A percentile compares a stretch with the other conserved stretches of the same genome.
Evolutionary conservation across 345 rosid genomes (phyloP).

Genomic region (Eucalyptus viminalis): DNA sequence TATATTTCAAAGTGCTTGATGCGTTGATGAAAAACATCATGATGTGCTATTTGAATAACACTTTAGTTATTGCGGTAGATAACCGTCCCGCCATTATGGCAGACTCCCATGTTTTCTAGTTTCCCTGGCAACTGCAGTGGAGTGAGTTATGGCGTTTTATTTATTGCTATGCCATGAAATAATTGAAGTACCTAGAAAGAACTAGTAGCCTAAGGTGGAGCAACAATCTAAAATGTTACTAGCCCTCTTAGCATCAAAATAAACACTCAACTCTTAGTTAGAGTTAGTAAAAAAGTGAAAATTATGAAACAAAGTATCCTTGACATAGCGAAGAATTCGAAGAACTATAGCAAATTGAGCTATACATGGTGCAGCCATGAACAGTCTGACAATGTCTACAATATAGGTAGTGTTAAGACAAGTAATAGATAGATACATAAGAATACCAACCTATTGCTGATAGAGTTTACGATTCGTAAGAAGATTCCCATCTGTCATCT

Average conservation of each 20-base stretch:
- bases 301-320: not conserved
- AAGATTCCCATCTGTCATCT: not conserved
- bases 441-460: rapidly evolving
- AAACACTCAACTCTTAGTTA: not conserved
- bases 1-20: not conserved
- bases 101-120: not conserved
- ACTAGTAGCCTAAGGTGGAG: not conserved
- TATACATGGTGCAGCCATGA: not conserved
- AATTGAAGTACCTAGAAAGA: not conserved
- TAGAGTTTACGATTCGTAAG: not conserved
- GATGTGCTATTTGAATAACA: not conserved
- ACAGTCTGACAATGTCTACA: rapidly evolving
- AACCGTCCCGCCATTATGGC: not conserved
- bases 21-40: not conserved
- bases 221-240: not conserved
- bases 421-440: not conserved
- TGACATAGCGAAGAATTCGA: not conserved
- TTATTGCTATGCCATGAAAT: not conserved
- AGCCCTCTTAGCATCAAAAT: not conserved
- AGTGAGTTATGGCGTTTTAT: not conserved
- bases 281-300: not conserved
- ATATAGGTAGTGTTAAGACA: not conserved
- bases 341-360: not conserved
- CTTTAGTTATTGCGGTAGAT: not conserved
- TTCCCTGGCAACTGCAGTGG: not conserved